Base-by-base conservation (phyloP, 345 rosid genomes). In the Brassica carinata region DNA sequence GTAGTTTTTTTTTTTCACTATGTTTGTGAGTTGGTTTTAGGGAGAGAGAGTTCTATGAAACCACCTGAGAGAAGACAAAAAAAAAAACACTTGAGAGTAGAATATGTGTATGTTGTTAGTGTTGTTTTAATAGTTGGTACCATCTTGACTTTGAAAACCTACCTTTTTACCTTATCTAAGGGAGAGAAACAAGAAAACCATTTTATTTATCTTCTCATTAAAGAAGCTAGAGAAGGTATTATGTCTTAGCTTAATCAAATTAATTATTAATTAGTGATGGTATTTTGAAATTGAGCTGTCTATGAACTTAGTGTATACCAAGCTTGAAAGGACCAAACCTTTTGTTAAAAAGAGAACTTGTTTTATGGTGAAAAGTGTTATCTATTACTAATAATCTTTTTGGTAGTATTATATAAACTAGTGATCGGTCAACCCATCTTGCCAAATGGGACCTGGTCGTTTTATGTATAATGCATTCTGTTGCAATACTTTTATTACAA, bases 81-180 rank as follows among this genome's bases (percentile, higher is more conserved):
- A 69, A n/a, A 51, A 51, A 59, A 33, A 75, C 75, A 51, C 53
- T 63, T 69, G 75, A 62, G 79, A 80, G 75, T 80, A 74, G 70
- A 73, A 67, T 65, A 62, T 78, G 69, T 26, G 48, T 65, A 38
- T 78, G 30, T 79, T 67, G 73, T 79, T 78, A 79, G 74, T 79
- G 70, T 59, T 79, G 75, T 80, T 62, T 45, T 51, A 17, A 51
- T 14, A 51, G 57, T 51, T 51, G 57, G 57, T 51, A n/a, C n/a
- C 18, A 45, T 13, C 15, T 45, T 5, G 2, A n/a, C 5, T 1
- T 14, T 48, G 5, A 51, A 45, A 51, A 48, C n/a, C 15, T 15
- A 48, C 55, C 55, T 48, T 48, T 11, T 13, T 48, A 48, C 15
- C n/a, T 48, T 48, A 48, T 48, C 6, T 13, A 13, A 48, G 15